Evolutionary conservation across 345 rosid genomes (phyloP).

Genomic region (Hibiscus tridactylites): DNA sequence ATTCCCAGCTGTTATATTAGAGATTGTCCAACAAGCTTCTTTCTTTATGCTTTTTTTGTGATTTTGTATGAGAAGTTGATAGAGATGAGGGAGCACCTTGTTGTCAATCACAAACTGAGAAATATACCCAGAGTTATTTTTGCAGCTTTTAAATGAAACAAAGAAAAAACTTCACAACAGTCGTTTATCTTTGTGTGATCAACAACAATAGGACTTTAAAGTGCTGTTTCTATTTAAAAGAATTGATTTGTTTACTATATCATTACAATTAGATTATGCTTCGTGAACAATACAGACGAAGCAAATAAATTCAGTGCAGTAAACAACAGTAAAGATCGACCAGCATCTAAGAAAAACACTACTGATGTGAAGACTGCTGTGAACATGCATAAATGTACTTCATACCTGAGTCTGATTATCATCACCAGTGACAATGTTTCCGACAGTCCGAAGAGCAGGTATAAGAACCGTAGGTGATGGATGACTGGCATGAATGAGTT

Average conservation of each 20-base stretch:
- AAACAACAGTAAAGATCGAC: background rate
- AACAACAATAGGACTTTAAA: background rate
- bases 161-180: background rate
- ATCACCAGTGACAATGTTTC: background rate
- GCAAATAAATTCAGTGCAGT: background rate
- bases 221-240: background rate
- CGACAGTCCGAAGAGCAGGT: background rate
- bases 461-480: background rate
- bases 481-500: background rate
- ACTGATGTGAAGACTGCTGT: background rate
- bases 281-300: background rate
- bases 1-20: constrained; percentile 82
- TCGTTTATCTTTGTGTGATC: background rate
- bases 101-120: constrained; percentile 70
- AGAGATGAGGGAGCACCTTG: constrained; percentile 57
- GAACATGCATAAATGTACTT: background rate
- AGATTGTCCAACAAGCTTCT: constrained; percentile 23
- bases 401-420: background rate
- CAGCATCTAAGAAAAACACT: background rate
- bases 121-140: constrained; percentile 5
- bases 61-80: constrained; percentile 31
- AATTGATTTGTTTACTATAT: background rate
- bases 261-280: background rate
- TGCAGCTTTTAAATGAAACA: background rate
- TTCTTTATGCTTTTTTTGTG: background rate